Conservation (phyloP, 768 basidiomycete genomes). For the Leccinum imitatum region DNA sequence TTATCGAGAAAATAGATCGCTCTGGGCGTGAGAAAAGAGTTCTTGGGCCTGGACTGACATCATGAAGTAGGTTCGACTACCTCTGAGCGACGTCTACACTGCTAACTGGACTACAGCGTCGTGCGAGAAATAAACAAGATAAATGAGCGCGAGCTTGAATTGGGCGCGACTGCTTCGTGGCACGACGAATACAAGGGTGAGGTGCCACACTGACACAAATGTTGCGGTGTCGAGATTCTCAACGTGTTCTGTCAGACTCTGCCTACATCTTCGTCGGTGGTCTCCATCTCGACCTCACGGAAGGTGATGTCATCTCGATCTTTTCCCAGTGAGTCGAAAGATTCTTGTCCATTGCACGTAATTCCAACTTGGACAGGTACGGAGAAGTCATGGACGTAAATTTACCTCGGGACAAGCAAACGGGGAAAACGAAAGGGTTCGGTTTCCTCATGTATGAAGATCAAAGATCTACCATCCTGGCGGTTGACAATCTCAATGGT, state of each 20-base stretch:
- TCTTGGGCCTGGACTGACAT: slow-evolving; percentile 40
- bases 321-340: slow-evolving; percentile 84
- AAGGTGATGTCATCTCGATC: slow-evolving; percentile 96
- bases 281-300: slow-evolving; percentile 83
- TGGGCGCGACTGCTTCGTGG: slow-evolving; percentile 80
- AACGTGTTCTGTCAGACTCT: slow-evolving; percentile 57
- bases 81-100: neutral
- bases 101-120: slow-evolving; percentile 50
- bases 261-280: slow-evolving; percentile 96
- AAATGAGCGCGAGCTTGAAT: slow-evolving; percentile 84
- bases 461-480: slow-evolving; percentile 92
- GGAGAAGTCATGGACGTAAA: slow-evolving; percentile 97
- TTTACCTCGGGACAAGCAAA: slow-evolving; percentile 90
- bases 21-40: slow-evolving; percentile 23
- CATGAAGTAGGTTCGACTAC: slow-evolving; percentile 66
- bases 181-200: slow-evolving; percentile 92
- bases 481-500: slow-evolving; percentile 98
- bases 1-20: slow-evolving; percentile 22
- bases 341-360: neutral
- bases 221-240: slow-evolving; percentile 1
- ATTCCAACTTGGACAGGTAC: slow-evolving; percentile 53
- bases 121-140: slow-evolving; percentile 93
- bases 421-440: slow-evolving; percentile 89
- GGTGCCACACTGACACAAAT: neutral
- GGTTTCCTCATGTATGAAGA: slow-evolving; percentile 99